These are phyloP conservation scores for Nigrospora oryzae DNA, from an alignment of 2,329 filamentous ascomycete genomes.

Conservation along the genomic window DNA sequence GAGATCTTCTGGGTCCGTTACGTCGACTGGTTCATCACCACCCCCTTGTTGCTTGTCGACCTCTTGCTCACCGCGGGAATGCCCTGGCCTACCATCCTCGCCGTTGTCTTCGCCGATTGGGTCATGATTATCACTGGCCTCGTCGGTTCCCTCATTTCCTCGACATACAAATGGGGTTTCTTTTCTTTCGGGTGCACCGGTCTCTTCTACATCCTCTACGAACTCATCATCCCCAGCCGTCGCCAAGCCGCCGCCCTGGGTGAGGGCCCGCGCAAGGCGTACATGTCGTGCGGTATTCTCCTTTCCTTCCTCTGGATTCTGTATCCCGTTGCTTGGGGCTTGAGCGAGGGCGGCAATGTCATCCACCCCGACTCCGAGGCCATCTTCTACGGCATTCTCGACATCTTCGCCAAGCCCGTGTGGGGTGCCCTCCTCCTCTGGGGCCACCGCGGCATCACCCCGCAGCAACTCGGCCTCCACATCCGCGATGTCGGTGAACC, in stretches of 20 bases:
- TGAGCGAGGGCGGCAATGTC: slow-evolving; percentile 56
- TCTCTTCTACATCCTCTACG: slow-evolving; percentile 52
- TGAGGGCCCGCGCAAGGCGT: slow-evolving; percentile 40
- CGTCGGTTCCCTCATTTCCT: slow-evolving; percentile 54
- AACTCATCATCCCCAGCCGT: slow-evolving; percentile 46
- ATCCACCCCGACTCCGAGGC: slow-evolving; percentile 59
- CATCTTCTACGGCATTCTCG: slow-evolving; percentile 60
- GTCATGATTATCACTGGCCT: slow-evolving; percentile 62
- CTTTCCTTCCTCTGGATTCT: slow-evolving; percentile 56
- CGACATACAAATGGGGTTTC: slow-evolving; percentile 62
- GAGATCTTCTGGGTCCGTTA: slow-evolving; percentile 61
- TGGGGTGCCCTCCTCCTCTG: slow-evolving; percentile 54
- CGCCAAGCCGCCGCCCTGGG: slow-evolving; percentile 47
- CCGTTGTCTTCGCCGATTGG: slow-evolving; percentile 52
- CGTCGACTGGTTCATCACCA: slow-evolving; percentile 57
- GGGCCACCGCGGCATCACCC: slow-evolving; percentile 55
- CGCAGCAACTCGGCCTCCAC: slow-evolving; percentile 43
- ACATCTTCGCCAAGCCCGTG: slow-evolving; percentile 55
- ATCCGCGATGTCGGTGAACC: slow-evolving; percentile 16
- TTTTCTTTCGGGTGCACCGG: slow-evolving; percentile 46
- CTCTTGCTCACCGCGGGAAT: slow-evolving; percentile 56
- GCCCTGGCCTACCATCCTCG: slow-evolving; percentile 56
- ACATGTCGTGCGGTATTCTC: slow-evolving; percentile 45
- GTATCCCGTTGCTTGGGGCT: slow-evolving; percentile 57
- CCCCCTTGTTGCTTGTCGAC: slow-evolving; percentile 53